These are phyloP conservation scores for Actinomortierella wolfii DNA, from an alignment of 371 early-diverging fungal species.

Conservation along the genomic window DNA sequence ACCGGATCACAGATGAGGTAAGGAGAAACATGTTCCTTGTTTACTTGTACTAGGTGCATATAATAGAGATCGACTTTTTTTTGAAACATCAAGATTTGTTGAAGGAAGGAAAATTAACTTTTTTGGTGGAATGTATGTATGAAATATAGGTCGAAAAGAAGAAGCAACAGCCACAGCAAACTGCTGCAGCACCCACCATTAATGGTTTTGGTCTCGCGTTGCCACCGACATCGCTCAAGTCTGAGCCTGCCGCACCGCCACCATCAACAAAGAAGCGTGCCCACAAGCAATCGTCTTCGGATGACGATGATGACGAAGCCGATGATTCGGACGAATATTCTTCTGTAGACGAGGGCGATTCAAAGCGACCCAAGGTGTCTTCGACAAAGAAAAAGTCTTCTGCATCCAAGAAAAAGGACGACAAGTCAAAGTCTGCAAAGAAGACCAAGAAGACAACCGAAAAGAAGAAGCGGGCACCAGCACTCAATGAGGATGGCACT, in stretches of 20 bases:
- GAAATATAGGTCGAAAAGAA: constrained; percentile 37
- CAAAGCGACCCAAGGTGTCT: neutral
- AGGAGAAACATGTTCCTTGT: too few relatives aligned
- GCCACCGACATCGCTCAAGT: constrained; percentile 31
- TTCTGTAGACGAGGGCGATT: constrained; percentile 20
- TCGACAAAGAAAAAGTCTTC: neutral
- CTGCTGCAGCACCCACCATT: constrained; percentile 12
- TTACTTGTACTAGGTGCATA: too few relatives aligned
- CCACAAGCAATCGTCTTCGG: constrained; percentile 2
- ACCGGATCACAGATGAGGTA: constrained; percentile 51
- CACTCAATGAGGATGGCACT: constrained; percentile 24
- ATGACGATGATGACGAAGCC: constrained; percentile 16
- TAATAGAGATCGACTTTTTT: too few relatives aligned
- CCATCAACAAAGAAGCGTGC: neutral
- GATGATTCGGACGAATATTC: constrained; percentile 14
- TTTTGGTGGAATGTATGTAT: too few relatives aligned
- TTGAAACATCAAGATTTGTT: too few relatives aligned
- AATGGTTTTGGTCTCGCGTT: constrained; percentile 36
- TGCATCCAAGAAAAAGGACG: neutral
- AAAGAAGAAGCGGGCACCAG: constrained; percentile 16
- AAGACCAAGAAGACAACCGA: constrained; percentile 5
- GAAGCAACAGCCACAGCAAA: constrained; percentile 25
- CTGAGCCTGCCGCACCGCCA: neutral
- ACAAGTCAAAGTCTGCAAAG: neutral
- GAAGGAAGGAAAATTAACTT: too few relatives aligned